Percentiles rank a stretch among this genome's conserved stretches.
These are phyloP conservation scores for Coriaria nepalensis DNA, from an alignment of 306 rosid species.

Conservation along the genomic window DNA sequence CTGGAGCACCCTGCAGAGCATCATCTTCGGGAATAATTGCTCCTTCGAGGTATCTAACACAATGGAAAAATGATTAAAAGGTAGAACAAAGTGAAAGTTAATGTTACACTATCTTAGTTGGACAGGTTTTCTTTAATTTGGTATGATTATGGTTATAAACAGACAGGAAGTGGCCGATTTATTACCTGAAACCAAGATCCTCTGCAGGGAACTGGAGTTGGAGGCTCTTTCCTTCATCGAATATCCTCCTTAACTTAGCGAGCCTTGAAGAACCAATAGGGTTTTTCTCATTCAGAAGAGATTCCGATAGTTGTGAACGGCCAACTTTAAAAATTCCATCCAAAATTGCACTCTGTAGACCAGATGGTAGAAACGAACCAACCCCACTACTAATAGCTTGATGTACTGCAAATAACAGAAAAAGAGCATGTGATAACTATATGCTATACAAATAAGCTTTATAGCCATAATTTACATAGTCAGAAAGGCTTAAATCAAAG, in stretches of 20 bases:
- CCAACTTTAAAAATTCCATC: slow-evolving; percentile 78
- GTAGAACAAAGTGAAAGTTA: slow-evolving; percentile 11
- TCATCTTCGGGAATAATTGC: slow-evolving; percentile 44
- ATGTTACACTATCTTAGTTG: slow-evolving; percentile 13
- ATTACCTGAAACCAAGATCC: slow-evolving; percentile 89
- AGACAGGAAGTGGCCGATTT: slow-evolving; percentile 1
- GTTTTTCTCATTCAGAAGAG: slow-evolving; percentile 57
- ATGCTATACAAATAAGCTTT: slow-evolving; percentile 1
- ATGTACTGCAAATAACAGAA: slow-evolving; percentile 53
- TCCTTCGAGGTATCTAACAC: slow-evolving; percentile 62
- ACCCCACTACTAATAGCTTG: slow-evolving; percentile 35
- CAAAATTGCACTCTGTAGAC: slow-evolving; percentile 59
- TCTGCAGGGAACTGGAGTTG: slow-evolving; percentile 98
- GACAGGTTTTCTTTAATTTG: not conserved
- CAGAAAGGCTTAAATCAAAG: not conserved
- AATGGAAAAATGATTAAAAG: slow-evolving; percentile 24
- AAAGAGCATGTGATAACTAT: slow-evolving; percentile 4
- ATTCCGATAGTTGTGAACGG: slow-evolving; percentile 64
- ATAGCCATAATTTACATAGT: not conserved
- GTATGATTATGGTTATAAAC: not conserved
- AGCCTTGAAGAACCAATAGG: slow-evolving; percentile 73
- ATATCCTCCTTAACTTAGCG: slow-evolving; percentile 57
- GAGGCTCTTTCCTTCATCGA: slow-evolving; percentile 92
- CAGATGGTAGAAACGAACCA: slow-evolving; percentile 63
- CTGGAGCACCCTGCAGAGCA: slow-evolving; percentile 22